Evolutionary conservation across 2,329 filamentous ascomycete species (phyloP).

Genomic region (Rasamsonia emersonii): DNA sequence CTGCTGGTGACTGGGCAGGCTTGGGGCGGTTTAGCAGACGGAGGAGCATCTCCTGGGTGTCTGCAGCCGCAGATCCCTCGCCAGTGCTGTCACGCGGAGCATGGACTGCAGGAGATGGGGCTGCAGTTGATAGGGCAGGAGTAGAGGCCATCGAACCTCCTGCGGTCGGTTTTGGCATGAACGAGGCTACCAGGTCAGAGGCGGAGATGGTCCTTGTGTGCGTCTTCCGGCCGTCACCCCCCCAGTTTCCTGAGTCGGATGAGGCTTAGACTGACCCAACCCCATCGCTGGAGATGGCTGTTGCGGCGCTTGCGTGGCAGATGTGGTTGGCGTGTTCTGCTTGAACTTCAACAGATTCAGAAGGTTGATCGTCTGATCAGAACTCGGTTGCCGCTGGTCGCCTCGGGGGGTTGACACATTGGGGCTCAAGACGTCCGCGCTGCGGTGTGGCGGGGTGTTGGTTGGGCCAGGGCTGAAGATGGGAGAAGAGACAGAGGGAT

Average conservation of each 20-base stretch:
- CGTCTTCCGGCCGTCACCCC: conserved; percentile 14
- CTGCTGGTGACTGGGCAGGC: conserved; percentile 17
- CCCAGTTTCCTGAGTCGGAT: conserved; percentile 17
- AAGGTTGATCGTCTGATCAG: conserved; percentile 48
- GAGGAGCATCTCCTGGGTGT: conserved; percentile 78
- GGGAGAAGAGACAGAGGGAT: conserved; percentile 50
- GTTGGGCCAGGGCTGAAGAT: conserved; percentile 47
- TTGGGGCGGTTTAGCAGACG: conserved; percentile 73
- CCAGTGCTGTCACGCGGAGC: conserved; percentile 16
- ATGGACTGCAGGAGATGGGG: conserved; percentile 10
- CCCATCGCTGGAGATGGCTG: conserved; percentile 19
- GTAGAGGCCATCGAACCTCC: conserved; percentile 15
- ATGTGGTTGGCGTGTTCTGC: conserved; percentile 32
- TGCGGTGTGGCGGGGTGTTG: conserved; percentile 48
- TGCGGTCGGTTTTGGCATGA: conserved; percentile 40
- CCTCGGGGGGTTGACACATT: conserved; percentile 38
- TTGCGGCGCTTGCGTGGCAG: conserved; percentile 13
- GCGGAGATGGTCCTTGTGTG: conserved; percentile 40
- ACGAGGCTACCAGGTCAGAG: conserved; percentile 49
- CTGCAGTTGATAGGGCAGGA: conserved; percentile 20
- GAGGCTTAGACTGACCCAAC: conserved; percentile 20
- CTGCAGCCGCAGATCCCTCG: conserved; percentile 24
- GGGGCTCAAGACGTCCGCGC: conserved; percentile 52
- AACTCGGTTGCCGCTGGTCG: conserved; percentile 32
- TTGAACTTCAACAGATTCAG: conserved; percentile 60